phyloP scores from a whole-genome alignment of 2,329 filamentous ascomycete genomes.

The Aspergillus tamarii region DNA sequence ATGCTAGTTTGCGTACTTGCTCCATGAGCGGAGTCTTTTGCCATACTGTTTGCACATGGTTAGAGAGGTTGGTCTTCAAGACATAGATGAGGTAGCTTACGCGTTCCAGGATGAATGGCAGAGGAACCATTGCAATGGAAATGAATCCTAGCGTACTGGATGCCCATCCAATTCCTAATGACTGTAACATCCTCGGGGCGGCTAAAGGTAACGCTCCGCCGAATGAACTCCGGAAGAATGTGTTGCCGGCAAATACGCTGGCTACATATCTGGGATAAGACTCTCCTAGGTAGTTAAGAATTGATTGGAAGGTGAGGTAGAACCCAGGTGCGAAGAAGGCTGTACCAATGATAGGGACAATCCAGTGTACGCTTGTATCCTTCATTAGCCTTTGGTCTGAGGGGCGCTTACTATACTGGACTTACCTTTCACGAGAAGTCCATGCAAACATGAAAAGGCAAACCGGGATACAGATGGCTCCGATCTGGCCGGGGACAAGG shows the following conservation, averaged over 20 bases:
- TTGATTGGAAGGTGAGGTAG: slow-evolving; percentile 21
- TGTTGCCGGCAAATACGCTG: slow-evolving; percentile 47
- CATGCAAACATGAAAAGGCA: slow-evolving; percentile 23
- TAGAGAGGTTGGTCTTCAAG: background rate
- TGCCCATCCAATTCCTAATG: slow-evolving; percentile 43
- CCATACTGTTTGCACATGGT: background rate
- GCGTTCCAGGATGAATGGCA: slow-evolving; percentile 13
- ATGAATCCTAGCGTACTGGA: slow-evolving; percentile 40
- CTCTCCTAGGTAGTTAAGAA: slow-evolving; percentile 33
- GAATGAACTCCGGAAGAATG: slow-evolving; percentile 43
- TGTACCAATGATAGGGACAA: slow-evolving; percentile 55
- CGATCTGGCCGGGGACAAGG: slow-evolving; percentile 19
- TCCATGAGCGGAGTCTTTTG: slow-evolving; percentile 9
- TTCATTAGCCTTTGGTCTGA: slow-evolving; percentile 32
- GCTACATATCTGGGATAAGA: slow-evolving; percentile 40
- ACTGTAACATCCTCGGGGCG: slow-evolving; percentile 36
- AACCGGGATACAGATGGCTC: slow-evolving; percentile 18
- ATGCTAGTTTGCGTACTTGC: slow-evolving; percentile 8
- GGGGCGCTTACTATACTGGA: background rate
- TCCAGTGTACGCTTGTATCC: slow-evolving; percentile 38
- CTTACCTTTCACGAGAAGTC: slow-evolving; percentile 19
- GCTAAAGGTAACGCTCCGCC: slow-evolving; percentile 44
- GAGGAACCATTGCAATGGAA: slow-evolving; percentile 38
- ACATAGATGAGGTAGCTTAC: background rate
- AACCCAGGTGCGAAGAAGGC: slow-evolving; percentile 47